phyloP scores from a whole-genome alignment of 1,284 basidiomycete genomes.

The Gomphus sp. region DNA sequence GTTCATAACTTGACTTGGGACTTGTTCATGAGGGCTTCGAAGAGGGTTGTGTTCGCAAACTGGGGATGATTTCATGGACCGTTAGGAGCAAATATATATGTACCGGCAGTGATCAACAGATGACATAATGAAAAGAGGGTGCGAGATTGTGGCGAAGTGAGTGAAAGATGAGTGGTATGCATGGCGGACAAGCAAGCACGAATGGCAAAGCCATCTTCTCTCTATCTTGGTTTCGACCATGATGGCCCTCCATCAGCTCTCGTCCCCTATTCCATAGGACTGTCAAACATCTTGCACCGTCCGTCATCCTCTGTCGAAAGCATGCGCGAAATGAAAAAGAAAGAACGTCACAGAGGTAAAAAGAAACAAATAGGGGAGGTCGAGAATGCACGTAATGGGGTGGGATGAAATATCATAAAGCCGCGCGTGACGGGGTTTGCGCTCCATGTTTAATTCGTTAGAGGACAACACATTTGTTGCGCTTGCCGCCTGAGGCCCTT shows the following conservation, averaged over 20 bases:
- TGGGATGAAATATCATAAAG: neutral
- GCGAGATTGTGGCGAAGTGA: neutral
- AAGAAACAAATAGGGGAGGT: neutral
- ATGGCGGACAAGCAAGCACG: neutral
- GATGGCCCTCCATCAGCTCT: neutral
- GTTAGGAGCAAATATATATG: neutral
- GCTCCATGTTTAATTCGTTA: slow-evolving; percentile 22
- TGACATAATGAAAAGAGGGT: neutral
- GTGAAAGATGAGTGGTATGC: neutral
- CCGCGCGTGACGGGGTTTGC: neutral
- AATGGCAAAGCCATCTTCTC: neutral
- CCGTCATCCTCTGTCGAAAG: neutral
- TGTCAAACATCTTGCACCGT: neutral
- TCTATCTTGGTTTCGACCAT: neutral
- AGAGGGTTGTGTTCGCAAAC: no score
- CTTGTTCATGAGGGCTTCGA: no score
- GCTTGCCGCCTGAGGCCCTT: slow-evolving; percentile 29
- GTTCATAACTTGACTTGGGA: no score
- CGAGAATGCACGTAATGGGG: neutral
- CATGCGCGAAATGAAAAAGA: neutral
- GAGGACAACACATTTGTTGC: slow-evolving; percentile 43
- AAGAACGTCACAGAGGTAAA: neutral
- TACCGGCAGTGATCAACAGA: neutral
- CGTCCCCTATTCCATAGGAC: neutral
- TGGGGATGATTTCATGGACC: no score